Percentiles rank a stretch among this genome's conserved stretches.
phyloP scores from a whole-genome alignment of 2,329 filamentous ascomycete species.

The Venturia effusa region DNA sequence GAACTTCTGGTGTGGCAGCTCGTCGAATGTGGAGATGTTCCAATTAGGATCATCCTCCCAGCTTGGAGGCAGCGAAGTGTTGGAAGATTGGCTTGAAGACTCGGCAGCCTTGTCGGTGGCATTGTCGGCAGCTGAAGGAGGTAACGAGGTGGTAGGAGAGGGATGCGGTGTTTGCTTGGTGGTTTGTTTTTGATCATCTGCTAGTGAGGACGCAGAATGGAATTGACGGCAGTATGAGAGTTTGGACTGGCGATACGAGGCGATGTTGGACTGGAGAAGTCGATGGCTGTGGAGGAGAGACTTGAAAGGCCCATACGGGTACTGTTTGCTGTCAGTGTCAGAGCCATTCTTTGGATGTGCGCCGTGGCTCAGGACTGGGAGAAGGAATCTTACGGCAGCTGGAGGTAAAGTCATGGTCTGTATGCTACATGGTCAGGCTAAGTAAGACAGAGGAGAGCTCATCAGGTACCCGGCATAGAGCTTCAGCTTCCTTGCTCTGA shows the following conservation, averaged over 20 bases:
- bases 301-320: not conserved
- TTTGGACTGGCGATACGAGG: not conserved
- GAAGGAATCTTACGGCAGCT: conserved; percentile 9
- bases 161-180: not conserved
- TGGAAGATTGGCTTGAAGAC: not conserved
- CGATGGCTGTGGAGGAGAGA: conserved; percentile 5
- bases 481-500: not conserved
- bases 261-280: conserved; percentile 8
- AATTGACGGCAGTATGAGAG: conserved; percentile 2
- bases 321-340: not conserved
- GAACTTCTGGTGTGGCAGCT: conserved; percentile 70
- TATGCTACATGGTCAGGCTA: not conserved
- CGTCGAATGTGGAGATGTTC: conserved; percentile 61
- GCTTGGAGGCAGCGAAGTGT: conserved; percentile 21
- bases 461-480: not conserved
- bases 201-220: not conserved
- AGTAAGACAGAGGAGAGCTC: not conserved
- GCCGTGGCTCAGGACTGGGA: not conserved
- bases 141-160: not conserved
- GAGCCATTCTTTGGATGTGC: not conserved
- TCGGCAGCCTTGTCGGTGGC: not conserved
- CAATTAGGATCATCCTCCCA: conserved; percentile 70
- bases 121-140: not conserved
- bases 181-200: not conserved
- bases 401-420: conserved; percentile 12